These are phyloP conservation scores for Prunus campanulata DNA, from an alignment of 306 rosid genomes.

Conservation along the genomic window DNA sequence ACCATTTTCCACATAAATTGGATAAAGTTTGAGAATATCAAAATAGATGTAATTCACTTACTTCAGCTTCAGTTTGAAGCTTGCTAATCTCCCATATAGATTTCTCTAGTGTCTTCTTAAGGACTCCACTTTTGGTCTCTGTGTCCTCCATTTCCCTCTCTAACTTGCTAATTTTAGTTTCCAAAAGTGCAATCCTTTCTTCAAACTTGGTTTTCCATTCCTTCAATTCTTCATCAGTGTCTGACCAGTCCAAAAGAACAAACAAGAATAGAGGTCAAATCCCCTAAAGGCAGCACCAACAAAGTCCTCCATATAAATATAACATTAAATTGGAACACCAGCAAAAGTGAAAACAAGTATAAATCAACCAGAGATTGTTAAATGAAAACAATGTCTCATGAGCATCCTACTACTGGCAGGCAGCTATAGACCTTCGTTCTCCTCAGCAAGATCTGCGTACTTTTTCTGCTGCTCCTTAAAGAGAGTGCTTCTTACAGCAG, in stretches of 20 bases:
- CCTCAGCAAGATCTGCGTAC: slow-evolving; percentile 64
- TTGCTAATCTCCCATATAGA: slow-evolving; percentile 58
- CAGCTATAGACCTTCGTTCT: slow-evolving; percentile 63
- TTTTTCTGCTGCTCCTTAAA: slow-evolving; percentile 61
- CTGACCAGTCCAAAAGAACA: slow-evolving; percentile 40
- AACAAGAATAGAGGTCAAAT: slow-evolving; percentile 16
- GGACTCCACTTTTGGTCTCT: slow-evolving; percentile 40
- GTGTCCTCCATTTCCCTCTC: slow-evolving; percentile 70
- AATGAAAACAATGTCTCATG: neutral
- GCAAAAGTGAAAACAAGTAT: neutral
- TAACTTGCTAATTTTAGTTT: slow-evolving; percentile 52
- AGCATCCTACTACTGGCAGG: slow-evolving; percentile 15
- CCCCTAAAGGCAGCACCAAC: slow-evolving; percentile 6
- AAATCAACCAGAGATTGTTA: slow-evolving; percentile 6
- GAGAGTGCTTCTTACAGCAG: slow-evolving; percentile 65
- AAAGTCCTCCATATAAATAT: slow-evolving; percentile 9
- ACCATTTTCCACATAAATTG: slow-evolving; percentile 16
- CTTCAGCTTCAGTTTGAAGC: slow-evolving; percentile 82
- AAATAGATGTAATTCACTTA: slow-evolving; percentile 36
- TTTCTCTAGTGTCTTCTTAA: slow-evolving; percentile 35
- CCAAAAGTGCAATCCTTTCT: slow-evolving; percentile 60
- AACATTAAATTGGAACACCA: neutral
- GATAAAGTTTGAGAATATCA: slow-evolving; percentile 15
- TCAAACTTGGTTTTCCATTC: slow-evolving; percentile 88
- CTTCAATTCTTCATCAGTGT: slow-evolving; percentile 83